Conservation (phyloP, 179 eudicot species). For the Silene coronaria region DNA sequence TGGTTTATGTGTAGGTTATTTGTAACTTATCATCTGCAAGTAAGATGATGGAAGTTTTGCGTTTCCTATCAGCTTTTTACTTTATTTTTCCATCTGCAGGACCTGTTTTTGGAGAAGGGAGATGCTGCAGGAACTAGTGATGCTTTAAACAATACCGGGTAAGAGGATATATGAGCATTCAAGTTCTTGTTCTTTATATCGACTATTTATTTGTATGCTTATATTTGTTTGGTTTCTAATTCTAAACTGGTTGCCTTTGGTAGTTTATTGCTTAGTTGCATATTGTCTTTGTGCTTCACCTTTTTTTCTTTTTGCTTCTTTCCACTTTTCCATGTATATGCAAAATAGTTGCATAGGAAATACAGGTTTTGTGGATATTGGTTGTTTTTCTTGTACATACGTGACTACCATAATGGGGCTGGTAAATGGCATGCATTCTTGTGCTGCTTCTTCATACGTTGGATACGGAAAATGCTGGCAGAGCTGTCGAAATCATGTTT, state of each 20-base stretch:
- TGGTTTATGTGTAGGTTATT: neutral
- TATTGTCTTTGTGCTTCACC: neutral
- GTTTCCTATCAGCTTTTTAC: neutral
- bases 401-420: neutral
- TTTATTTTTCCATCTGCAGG: conserved; percentile 34
- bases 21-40: neutral
- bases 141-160: conserved; percentile 40
- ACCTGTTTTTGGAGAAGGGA: conserved; percentile 62
- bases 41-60: neutral
- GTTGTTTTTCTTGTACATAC: neutral
- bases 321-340: neutral
- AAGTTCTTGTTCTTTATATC: neutral
- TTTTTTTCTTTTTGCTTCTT: neutral
- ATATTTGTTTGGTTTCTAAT: neutral
- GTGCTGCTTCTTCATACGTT: neutral
- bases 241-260: neutral
- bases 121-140: conserved; percentile 48
- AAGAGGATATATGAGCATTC: conserved; percentile 14
- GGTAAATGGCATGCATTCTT: neutral
- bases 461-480: neutral
- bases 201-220: neutral
- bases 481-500: neutral
- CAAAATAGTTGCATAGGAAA: neutral
- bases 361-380: neutral
- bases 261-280: neutral